Conservation (phyloP, 148 eudicot genomes). For the Linanthus parryae region DNA sequence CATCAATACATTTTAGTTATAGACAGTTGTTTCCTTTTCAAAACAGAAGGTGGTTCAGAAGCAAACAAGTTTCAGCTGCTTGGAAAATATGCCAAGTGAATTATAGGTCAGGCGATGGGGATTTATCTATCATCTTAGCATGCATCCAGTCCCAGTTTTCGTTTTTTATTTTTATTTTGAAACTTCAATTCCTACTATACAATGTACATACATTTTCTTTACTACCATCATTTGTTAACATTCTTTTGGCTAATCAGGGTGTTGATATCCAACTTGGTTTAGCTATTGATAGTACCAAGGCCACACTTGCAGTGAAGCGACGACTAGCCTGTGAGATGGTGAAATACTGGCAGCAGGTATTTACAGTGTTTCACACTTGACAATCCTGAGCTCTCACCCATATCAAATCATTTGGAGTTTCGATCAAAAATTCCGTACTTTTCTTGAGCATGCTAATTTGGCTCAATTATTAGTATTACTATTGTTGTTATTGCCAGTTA, state of each 20-base stretch:
- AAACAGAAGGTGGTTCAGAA: too few species aligned
- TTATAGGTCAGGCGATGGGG: too few species aligned
- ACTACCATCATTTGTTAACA: background rate
- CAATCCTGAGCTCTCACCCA: background rate
- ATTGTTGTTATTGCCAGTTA: too few species aligned
- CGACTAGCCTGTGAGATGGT: conserved; percentile 99
- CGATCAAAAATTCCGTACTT: too few species aligned
- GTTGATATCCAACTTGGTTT: conserved; percentile 94
- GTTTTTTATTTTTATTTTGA: background rate
- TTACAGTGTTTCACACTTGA: conserved; percentile 1
- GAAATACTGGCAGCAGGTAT: conserved; percentile 98
- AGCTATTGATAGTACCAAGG: conserved; percentile 96
- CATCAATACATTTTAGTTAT: too few species aligned
- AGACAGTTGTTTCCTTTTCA: too few species aligned
- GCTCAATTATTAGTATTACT: too few species aligned
- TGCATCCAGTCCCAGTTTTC: too few species aligned
- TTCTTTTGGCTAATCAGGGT: conserved; percentile 24
- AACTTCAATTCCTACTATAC: background rate
- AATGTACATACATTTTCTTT: background rate
- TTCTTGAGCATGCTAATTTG: too few species aligned
- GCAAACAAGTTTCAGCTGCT: too few species aligned
- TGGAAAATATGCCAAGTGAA: too few species aligned
- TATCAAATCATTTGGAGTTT: background rate
- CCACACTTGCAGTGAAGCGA: conserved; percentile 96
- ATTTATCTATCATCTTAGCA: too few species aligned